Evolutionary conservation across 139 green algal genomes (phyloP), one percentile per base, ranked within the genome.

Genomic region (Volvox reticuliferus): DNA sequence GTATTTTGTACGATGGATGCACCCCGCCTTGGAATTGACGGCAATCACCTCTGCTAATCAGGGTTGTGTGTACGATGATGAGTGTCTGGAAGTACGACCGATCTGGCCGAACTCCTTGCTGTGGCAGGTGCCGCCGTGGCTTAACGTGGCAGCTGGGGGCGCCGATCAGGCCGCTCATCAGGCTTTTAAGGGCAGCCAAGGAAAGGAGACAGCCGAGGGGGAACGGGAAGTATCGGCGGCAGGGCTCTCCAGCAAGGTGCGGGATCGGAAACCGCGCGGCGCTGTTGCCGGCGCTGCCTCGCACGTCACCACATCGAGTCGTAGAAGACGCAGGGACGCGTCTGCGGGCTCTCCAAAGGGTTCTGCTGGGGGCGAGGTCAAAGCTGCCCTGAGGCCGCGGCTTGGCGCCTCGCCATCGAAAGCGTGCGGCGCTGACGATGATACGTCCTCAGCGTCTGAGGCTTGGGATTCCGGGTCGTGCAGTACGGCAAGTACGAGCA

Each of bases 1-100:
- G 12, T 68, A 94, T 68, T 94, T 97, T 76, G 82, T 97, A 16
- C 87, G 82, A 21, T 97, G 95, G 94, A 87, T 79, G 32, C 93
- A 96, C 88, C 95, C 95, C 2, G 35, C 90, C 12, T 73, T 97
- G 68, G 33, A 50, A 71, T 30, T 83, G 9, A 79, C 35, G 1
- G 20, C 44, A 37, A n/a, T 93, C 69, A 90, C 86, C 71, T 63
- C 71, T 30, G 86, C 86, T 73, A 14, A 79, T 32, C 83, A 73
- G 26, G 87, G 78, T 37, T 28, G 21, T 1, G 87, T 65, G 36
- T 93, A 92, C 61, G 73, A 93, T 67, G 95, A 96, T 61, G 95
- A 96, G 6, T 76, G 87, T 12, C 28, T 97, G n/a, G 91, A 93
- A 18, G 93, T 97, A 82, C 78, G 84, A 55, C 87, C 83, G n/a